A percentile compares a stretch with the other conserved stretches of the same genome.
Evolutionary conservation across 208 protist species (phyloP).

Genomic region (Trypanosoma grayi): DNA sequence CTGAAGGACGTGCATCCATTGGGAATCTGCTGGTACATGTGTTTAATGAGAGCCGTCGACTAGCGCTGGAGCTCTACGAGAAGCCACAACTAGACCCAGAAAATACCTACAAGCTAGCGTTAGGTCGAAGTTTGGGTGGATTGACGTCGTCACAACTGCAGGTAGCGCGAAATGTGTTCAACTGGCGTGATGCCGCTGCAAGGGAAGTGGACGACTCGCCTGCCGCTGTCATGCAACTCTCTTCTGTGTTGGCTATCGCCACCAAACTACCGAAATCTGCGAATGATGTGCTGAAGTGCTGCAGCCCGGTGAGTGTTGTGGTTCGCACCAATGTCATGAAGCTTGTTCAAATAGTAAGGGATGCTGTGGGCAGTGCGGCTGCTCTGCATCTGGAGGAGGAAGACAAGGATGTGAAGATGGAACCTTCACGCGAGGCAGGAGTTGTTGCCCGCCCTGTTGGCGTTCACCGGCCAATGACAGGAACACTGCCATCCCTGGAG

Average conservation of each 20-base stretch:
- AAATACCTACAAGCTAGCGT: constrained; percentile 61
- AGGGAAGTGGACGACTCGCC: constrained; percentile 83
- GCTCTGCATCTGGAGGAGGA: background rate
- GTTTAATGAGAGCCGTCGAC: constrained; percentile 65
- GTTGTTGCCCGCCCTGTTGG: constrained; percentile 16
- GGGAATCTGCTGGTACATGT: constrained; percentile 89
- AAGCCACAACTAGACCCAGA: constrained; percentile 85
- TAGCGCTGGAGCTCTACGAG: constrained; percentile 91
- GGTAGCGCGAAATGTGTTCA: constrained; percentile 72
- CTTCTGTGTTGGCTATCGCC: constrained; percentile 72
- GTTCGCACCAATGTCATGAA: constrained; percentile 55
- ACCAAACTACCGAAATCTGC: constrained; percentile 79
- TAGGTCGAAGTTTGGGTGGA: constrained; percentile 74
- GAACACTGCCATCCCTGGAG: constrained; percentile 66
- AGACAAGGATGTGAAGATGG: background rate
- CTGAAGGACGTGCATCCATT: constrained; percentile 66
- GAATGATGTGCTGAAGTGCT: constrained; percentile 68
- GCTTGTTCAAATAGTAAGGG: constrained; percentile 61
- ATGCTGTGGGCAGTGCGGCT: constrained; percentile 20
- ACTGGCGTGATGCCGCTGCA: constrained; percentile 80
- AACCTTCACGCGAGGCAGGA: background rate
- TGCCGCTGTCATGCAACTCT: constrained; percentile 74
- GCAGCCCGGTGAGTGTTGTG: constrained; percentile 68
- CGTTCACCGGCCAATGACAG: constrained; percentile 76
- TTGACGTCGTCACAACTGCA: constrained; percentile 52